Evolutionary conservation across 192 early-diverging fungal species (phyloP), one percentile per base, ranked within the genome.

Genomic region (Coemansia sp.): DNA sequence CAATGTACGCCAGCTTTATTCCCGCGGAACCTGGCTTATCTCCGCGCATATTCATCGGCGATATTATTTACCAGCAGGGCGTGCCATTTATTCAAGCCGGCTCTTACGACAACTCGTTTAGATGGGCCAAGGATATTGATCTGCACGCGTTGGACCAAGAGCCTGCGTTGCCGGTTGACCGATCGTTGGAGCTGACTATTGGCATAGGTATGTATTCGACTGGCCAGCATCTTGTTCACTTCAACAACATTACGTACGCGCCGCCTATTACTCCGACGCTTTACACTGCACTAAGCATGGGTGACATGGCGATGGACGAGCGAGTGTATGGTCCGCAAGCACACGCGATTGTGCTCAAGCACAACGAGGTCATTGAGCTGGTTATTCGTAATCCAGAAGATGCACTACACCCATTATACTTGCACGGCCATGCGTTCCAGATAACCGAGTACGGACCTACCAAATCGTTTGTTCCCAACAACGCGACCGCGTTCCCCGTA

Each of bases 351-450:
- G 84, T 93, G 9, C 48, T 92, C 11, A 71, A 85, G 17, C 86
- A 93, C 63, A 65, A 85, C 64, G 72, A 90, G 10, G 82, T 86
- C 36, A 59, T 91, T 31, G 89, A 94, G 70, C 75, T 94, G 45
- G 74, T 85, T 25, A 82, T 94, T 66, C 86, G 85, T 71, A 96
- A 95, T 70, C 62, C 84, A 19, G 89, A 90, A 65, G 59, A 69
- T 32, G 86, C 87, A 41, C 76, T 70, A 21, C 94, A 96, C 38
- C 68, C 87, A 50, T 75, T 94, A 75, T 93, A 96, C 76, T 72
- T 94, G 29, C 94, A 96, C 79, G 93, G 93, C 12, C 91, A 94
- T 63, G 66, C 67, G 5, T 96, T 96, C 87, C 91, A 94, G 71
- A 81, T 95, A 25, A 64, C 68, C 27, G 74, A 76, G 58, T 74